Percentiles rank a stretch among this genome's conserved stretches.
Conservation (phyloP, 2,329 filamentous ascomycete species). For the Fusarium setosum region DNA sequence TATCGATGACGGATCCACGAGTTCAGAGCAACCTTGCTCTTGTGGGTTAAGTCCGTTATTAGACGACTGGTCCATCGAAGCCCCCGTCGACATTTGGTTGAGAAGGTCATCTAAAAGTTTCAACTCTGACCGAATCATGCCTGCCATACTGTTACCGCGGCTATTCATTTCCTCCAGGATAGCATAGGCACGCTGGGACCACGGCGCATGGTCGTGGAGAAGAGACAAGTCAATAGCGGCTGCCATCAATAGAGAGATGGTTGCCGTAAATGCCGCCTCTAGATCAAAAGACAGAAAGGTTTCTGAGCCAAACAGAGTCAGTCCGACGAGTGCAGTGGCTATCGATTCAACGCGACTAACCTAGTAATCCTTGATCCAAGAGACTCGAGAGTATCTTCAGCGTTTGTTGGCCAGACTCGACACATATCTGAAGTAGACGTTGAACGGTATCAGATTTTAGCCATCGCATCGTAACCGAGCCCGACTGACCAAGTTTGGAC, state of each 20-base stretch:
- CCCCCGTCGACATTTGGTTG: background rate
- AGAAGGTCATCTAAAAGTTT: background rate
- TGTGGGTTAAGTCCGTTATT: too few relatives aligned
- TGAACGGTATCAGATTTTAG: background rate
- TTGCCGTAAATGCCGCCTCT: conserved; percentile 26
- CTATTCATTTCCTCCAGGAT: conserved; percentile 58
- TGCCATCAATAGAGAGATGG: conserved; percentile 51
- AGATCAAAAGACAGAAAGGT: background rate
- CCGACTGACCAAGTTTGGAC: background rate
- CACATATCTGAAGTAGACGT: background rate
- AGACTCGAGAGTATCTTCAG: background rate
- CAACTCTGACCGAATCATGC: conserved; percentile 40
- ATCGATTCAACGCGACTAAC: background rate
- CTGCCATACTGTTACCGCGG: conserved; percentile 56
- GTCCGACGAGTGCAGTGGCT: fast-evolving
- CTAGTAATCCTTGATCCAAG: background rate
- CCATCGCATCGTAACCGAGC: background rate
- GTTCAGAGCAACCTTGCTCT: background rate
- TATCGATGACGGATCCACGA: background rate
- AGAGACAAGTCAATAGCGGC: conserved; percentile 47
- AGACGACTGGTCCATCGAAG: background rate
- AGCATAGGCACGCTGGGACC: conserved; percentile 52
- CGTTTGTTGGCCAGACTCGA: background rate
- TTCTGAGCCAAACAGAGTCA: background rate
- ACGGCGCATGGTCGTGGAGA: conserved; percentile 46